Evolutionary conservation across 129 eudicot genomes (phyloP).

Genomic region (Lonicera japonica): DNA sequence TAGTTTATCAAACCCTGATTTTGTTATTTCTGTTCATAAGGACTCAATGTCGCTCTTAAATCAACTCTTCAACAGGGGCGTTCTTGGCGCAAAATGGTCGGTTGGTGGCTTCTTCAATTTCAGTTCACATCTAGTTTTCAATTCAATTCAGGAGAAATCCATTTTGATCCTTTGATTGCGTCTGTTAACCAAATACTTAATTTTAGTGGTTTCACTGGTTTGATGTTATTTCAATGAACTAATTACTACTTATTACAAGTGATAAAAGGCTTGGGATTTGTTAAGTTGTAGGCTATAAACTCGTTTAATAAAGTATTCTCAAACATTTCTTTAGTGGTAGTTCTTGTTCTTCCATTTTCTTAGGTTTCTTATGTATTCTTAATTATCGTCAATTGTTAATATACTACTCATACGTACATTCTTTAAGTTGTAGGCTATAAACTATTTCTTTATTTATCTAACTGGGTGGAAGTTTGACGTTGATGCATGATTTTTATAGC

Average conservation of each 20-base stretch:
- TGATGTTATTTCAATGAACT: too few relatives aligned
- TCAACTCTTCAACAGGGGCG: slow-evolving; percentile 84
- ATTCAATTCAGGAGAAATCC: not conserved
- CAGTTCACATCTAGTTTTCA: slow-evolving; percentile 3
- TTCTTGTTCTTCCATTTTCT: slow-evolving; percentile 1
- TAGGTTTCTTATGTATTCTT: not conserved
- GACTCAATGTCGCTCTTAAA: slow-evolving; percentile 66
- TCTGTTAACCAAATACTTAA: too few relatives aligned
- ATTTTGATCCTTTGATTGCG: slow-evolving; percentile 1
- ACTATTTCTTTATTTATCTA: not conserved
- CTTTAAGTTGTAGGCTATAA: not conserved
- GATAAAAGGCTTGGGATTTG: too few relatives aligned
- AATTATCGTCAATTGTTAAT: not conserved
- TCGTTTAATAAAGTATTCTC: too few relatives aligned
- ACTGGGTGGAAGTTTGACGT: not conserved
- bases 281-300: too few relatives aligned
- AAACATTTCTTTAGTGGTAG: not conserved
- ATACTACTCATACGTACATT: not conserved
- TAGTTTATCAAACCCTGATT: too few relatives aligned
- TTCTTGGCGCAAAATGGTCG: slow-evolving; percentile 82
- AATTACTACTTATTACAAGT: too few relatives aligned
- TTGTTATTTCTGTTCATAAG: too few relatives aligned
- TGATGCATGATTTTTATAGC: slow-evolving; percentile 42
- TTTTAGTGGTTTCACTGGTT: too few relatives aligned
- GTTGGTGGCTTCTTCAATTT: slow-evolving; percentile 15